These are phyloP conservation scores for Cryptosporidium sp. DNA, from an alignment of 169 alveolate species.

Conservation along the genomic window DNA sequence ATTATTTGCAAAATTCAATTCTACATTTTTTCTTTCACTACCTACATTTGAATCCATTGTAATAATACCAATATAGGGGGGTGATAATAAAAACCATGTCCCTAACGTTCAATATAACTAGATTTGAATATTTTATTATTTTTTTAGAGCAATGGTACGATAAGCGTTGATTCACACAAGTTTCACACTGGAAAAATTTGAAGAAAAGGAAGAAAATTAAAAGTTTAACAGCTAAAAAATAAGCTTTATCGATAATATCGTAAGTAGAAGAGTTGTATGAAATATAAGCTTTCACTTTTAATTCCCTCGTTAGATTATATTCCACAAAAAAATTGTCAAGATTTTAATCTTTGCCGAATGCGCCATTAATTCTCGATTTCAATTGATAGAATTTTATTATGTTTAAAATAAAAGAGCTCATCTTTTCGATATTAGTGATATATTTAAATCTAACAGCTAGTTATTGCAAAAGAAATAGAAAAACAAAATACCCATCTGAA, in stretches of 20 bases:
- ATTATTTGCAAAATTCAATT: too few relatives aligned
- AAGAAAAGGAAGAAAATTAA: too few relatives aligned
- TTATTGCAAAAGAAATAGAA: slow-evolving; percentile 6
- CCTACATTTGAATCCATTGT: background rate
- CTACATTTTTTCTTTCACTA: background rate
- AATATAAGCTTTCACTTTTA: background rate
- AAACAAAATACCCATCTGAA: background rate
- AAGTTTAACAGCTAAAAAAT: background rate
- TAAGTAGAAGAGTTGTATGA: background rate
- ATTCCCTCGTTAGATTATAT: background rate
- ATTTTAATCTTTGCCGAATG: background rate
- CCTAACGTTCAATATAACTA: background rate
- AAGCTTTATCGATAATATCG: too few relatives aligned
- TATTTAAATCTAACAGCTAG: background rate
- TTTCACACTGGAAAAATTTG: background rate
- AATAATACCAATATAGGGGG: background rate
- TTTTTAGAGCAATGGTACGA: too few relatives aligned
- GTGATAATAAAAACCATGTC: too few relatives aligned
- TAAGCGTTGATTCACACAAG: background rate
- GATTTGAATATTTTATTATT: too few relatives aligned
- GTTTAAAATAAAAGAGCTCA: background rate
- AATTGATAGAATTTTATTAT: background rate
- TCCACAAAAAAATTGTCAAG: too few relatives aligned
- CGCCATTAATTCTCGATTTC: background rate
- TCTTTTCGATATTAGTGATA: background rate